Conservation (phyloP, 75 land plant species). For the Picea glauca region DNA sequence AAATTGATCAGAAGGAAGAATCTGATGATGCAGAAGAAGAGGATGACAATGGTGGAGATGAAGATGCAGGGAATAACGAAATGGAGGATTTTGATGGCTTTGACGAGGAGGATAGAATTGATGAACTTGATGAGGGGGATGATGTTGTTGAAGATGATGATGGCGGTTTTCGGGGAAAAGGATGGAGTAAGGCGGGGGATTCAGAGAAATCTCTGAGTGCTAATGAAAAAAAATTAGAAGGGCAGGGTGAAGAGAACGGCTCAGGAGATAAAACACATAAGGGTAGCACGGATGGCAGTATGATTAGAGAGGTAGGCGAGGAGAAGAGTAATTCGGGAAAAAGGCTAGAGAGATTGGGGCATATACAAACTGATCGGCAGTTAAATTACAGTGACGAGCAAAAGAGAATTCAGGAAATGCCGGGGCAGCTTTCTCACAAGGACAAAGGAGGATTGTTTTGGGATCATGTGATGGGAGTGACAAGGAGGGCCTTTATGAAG, state of each 20-base stretch:
- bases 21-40: conserved; percentile 21
- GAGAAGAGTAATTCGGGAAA: conserved; percentile 9
- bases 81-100: conserved; percentile 20
- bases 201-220: conserved; percentile 10
- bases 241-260: neutral
- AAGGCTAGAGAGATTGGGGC: conserved; percentile 10
- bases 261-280: conserved; percentile 3
- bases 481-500: conserved; percentile 17
- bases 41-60: conserved; percentile 20
- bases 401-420: neutral
- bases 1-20: conserved; percentile 12
- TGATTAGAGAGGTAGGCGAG: neutral
- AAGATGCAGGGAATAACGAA: conserved; percentile 1
- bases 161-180: neutral
- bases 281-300: neutral
- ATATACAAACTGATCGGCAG: neutral
- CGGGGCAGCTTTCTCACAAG: conserved; percentile 7
- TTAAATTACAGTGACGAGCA: neutral
- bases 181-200: neutral
- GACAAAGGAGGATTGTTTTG: conserved; percentile 35
- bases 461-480: conserved; percentile 66
- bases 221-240: conserved; percentile 3
- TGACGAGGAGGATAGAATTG: conserved; percentile 48
- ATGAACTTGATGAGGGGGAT: conserved; percentile 47
- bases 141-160: conserved; percentile 16